Conservation (phyloP, 345 rosid genomes). For the Murraya koenigii region DNA sequence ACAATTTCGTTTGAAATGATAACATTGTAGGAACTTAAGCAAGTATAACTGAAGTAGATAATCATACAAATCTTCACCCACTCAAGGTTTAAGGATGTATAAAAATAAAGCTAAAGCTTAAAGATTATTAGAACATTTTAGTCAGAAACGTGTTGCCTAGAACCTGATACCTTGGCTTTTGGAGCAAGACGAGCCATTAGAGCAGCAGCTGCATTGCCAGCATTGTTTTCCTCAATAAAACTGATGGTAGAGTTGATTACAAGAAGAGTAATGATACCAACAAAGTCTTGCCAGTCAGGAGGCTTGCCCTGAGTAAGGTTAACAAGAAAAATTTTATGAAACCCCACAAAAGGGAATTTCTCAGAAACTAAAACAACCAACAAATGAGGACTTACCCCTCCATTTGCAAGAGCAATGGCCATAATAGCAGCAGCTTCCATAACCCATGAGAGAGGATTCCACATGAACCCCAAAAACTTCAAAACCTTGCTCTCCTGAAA, state of each 20-base stretch:
- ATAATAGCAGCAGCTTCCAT: constrained; percentile 99
- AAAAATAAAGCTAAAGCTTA: not conserved
- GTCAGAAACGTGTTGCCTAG: not conserved
- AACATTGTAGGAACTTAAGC: not conserved
- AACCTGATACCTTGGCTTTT: constrained; percentile 70
- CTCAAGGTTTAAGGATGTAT: not conserved
- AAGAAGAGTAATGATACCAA: constrained; percentile 88
- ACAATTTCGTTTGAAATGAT: constrained; percentile 1
- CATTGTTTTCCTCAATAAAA: constrained; percentile 95
- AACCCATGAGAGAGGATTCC: constrained; percentile 99
- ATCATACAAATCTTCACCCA: not conserved
- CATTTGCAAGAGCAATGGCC: constrained; percentile 99
- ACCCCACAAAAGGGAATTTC: not conserved
- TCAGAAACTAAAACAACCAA: not conserved
- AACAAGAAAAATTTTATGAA: constrained; percentile 3
- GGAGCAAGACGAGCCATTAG: constrained; percentile 98
- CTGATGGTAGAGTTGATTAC: constrained; percentile 94
- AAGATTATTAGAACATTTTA: not conserved
- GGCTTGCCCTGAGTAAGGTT: constrained; percentile 68
- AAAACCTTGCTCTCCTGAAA: constrained; percentile 85
- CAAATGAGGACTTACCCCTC: constrained; percentile 69
- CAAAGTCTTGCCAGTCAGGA: constrained; percentile 98
- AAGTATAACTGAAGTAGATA: not conserved
- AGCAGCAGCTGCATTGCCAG: constrained; percentile 98
- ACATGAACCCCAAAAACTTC: constrained; percentile 94